phyloP scores from a whole-genome alignment of 2,329 filamentous ascomycete species.

The Phaeosphaeriaceae sp. region DNA sequence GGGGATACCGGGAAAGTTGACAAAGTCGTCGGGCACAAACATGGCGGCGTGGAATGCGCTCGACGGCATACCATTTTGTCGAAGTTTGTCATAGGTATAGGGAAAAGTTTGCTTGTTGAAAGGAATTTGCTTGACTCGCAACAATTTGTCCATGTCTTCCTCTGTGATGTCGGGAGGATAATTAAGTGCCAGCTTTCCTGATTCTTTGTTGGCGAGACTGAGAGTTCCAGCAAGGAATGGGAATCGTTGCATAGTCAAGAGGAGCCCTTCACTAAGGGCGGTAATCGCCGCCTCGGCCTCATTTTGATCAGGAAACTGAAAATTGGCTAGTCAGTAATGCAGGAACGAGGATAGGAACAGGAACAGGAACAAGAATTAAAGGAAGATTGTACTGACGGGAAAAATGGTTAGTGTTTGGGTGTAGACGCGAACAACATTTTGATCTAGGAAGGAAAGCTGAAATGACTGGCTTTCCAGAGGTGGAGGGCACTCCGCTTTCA shows the following conservation, averaged over 20 bases:
- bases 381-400: constrained; percentile 33
- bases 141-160: constrained; percentile 20
- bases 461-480: constrained; percentile 27
- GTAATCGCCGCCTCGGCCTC: constrained; percentile 34
- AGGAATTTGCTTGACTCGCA: constrained; percentile 28
- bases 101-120: constrained; percentile 24
- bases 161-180: constrained; percentile 32
- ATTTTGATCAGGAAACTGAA: constrained; percentile 38
- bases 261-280: constrained; percentile 31
- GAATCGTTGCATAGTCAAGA: constrained; percentile 30
- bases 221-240: constrained; percentile 42
- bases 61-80: constrained; percentile 39
- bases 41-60: constrained; percentile 36
- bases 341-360: no score
- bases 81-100: constrained; percentile 38
- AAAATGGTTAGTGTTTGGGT: constrained; percentile 40
- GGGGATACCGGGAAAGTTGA: constrained; percentile 33
- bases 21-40: constrained; percentile 40
- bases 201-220: constrained; percentile 26
- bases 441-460: constrained; percentile 39
- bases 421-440: constrained; percentile 42
- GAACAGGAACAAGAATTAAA: no score
- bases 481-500: constrained; percentile 28
- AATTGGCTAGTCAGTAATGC: constrained; percentile 2
- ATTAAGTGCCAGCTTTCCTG: constrained; percentile 34